Evolutionary conservation across 768 basidiomycete genomes (phyloP).

Genomic region (Boletus vermiculosoides): DNA sequence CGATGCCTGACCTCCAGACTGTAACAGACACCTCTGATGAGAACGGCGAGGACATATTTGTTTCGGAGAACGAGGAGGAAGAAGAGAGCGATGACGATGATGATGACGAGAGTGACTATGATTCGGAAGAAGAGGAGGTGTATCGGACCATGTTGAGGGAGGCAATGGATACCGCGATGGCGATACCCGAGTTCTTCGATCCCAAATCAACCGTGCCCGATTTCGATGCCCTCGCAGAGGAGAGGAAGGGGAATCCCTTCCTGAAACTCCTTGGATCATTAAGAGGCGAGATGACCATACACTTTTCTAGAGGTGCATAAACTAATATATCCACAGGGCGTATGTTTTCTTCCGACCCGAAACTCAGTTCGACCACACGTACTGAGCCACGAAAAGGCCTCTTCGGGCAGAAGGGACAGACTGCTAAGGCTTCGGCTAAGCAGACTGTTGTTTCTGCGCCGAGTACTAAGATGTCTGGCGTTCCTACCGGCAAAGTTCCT

Average conservation of each 20-base stretch:
- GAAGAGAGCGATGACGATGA: conserved; percentile 35
- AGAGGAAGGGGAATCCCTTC: conserved; percentile 72
- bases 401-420: conserved; percentile 22
- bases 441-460: conserved; percentile 1
- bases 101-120: conserved; percentile 48
- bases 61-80: conserved; percentile 33
- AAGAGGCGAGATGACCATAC: conserved; percentile 47
- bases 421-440: conserved; percentile 13
- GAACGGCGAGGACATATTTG: conserved; percentile 35
- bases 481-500: conserved; percentile 11
- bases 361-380: conserved; percentile 40
- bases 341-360: conserved; percentile 52
- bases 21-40: conserved; percentile 60
- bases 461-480: conserved; percentile 5
- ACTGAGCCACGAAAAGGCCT: conserved; percentile 33
- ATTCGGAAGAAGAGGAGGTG: conserved; percentile 69
- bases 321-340: conserved; percentile 48
- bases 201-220: conserved; percentile 45
- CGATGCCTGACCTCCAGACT: conserved; percentile 68
- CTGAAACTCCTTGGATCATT: conserved; percentile 72
- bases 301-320: background rate
- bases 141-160: conserved; percentile 60
- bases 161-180: conserved; percentile 68
- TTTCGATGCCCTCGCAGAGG: conserved; percentile 43
- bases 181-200: conserved; percentile 58